Base-by-base conservation (phyloP, 352 stramenopile species). In the Poterioochromonas sp. region DNA sequence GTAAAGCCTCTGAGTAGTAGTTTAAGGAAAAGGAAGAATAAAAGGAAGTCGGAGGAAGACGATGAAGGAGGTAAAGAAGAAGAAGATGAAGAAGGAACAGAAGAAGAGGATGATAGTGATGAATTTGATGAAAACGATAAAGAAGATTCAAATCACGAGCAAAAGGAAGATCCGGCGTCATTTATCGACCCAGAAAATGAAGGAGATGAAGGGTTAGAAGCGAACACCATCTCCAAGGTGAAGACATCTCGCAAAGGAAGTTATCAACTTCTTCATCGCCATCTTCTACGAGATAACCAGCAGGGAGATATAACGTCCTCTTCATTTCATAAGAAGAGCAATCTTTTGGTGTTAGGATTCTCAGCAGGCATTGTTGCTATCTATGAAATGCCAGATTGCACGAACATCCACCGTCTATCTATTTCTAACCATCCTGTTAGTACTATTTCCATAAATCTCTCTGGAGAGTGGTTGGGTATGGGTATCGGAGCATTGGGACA, bases 381-480 rank as follows among this genome's bases (percentile, higher is more conserved):
- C 34, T 99, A 99, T 85, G 92, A 98, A 73, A 86, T 98, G 74
- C 95, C 95, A 0, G 88, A 88, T 1, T 91, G 96, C 76, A 90
- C 92, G 63, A 97, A 97, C 82, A 95, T 99, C 80, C 95, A 98
- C 86, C 97, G 93, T n/a, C 83, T 94, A 2, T 89, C 84, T 26
- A 82, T 93, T 0, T 87, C 86, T 0, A 83, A 87, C 26, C n/a
- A 62, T 43, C 37, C 51, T 78, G 86, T 97, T 78, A 88, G 89
- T 79, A 93, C 92, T 0, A 94, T 97, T 32, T 88, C 92, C 34
- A 93, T 99, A 39, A 98, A 97, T 81, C 82, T 86, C 39, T 93
- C 90, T 0, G 95, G 95, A 15, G 96, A 99, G 78, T 99, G 96
- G 96, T 86, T 99, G 62, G 95, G 94, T 18, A 95, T 99, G 76